These are phyloP conservation scores for Monosporozyma aerobia DNA, from an alignment of 805 yeast genomes.

Conservation along the genomic window DNA sequence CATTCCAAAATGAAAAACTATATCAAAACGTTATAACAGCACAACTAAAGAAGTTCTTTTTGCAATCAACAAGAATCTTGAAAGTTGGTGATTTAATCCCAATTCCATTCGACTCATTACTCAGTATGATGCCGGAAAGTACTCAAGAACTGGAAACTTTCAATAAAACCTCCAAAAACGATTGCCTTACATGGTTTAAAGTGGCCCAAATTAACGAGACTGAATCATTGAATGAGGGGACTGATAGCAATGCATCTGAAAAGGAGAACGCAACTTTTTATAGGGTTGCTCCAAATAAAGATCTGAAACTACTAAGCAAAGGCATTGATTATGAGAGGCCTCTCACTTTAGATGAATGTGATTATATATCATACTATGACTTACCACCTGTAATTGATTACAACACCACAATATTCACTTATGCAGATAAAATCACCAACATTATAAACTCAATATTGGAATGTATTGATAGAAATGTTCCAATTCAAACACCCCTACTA, in stretches of 20 bases:
- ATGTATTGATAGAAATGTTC: slow-evolving; percentile 20
- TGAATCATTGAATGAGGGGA: neutral
- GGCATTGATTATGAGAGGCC: slow-evolving; percentile 38
- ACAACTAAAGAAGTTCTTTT: slow-evolving; percentile 55
- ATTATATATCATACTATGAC: slow-evolving; percentile 41
- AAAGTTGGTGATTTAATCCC: slow-evolving; percentile 63
- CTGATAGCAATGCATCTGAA: slow-evolving; percentile 31
- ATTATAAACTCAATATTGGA: slow-evolving; percentile 45
- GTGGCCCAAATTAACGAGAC: slow-evolving; percentile 37
- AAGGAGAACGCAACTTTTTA: slow-evolving; percentile 30
- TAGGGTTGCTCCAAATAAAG: slow-evolving; percentile 51
- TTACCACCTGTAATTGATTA: slow-evolving; percentile 37
- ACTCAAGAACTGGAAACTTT: slow-evolving; percentile 4
- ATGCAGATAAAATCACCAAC: slow-evolving; percentile 43
- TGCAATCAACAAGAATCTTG: slow-evolving; percentile 48
- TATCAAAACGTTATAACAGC: slow-evolving; percentile 36
- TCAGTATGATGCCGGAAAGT: slow-evolving; percentile 4
- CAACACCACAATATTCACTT: slow-evolving; percentile 30
- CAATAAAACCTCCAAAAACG: neutral
- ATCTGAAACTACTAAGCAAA: slow-evolving; percentile 61
- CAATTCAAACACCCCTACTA: slow-evolving; percentile 52
- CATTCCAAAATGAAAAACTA: slow-evolving; percentile 22
- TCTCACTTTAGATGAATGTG: slow-evolving; percentile 15
- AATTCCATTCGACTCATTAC: slow-evolving; percentile 51
- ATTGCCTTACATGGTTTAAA: slow-evolving; percentile 73